phyloP scores from a whole-genome alignment of 257 asterid genomes.

The Lantana camara region DNA sequence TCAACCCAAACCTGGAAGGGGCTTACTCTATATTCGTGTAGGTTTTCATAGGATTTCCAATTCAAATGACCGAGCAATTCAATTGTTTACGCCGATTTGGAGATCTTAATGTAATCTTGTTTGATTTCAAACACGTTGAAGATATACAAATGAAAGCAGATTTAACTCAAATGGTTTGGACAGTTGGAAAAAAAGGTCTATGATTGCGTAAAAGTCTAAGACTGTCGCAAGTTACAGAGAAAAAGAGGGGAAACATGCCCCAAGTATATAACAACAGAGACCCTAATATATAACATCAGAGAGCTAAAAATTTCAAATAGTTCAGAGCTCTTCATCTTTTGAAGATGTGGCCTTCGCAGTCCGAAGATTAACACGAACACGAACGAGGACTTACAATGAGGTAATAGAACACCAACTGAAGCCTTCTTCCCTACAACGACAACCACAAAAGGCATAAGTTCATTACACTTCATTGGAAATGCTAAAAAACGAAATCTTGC shows the following conservation, averaged over 20 bases:
- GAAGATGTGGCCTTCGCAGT: background rate
- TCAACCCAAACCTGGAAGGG: too few relatives aligned
- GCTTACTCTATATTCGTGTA: too few relatives aligned
- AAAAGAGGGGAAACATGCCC: background rate
- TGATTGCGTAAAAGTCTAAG: background rate
- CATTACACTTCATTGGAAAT: background rate
- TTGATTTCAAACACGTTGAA: background rate
- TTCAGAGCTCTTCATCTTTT: conserved; percentile 16
- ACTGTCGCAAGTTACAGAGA: too few relatives aligned
- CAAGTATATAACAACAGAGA: background rate
- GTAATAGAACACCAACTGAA: background rate
- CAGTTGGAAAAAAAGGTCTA: too few relatives aligned
- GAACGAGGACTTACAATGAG: background rate
- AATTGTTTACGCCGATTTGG: too few relatives aligned
- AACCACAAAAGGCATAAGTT: conserved; percentile 9
- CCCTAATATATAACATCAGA: background rate
- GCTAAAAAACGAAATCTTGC: background rate
- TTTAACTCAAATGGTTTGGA: too few relatives aligned
- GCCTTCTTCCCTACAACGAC: conserved; percentile 32
- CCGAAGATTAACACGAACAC: background rate
- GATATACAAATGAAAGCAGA: too few relatives aligned
- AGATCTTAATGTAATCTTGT: background rate
- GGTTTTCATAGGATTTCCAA: too few relatives aligned
- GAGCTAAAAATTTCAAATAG: background rate
- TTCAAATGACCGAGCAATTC: too few relatives aligned